These are phyloP conservation scores for Dictyostelium gargantuum DNA, from an alignment of 208 protist species.

Conservation along the genomic window DNA sequence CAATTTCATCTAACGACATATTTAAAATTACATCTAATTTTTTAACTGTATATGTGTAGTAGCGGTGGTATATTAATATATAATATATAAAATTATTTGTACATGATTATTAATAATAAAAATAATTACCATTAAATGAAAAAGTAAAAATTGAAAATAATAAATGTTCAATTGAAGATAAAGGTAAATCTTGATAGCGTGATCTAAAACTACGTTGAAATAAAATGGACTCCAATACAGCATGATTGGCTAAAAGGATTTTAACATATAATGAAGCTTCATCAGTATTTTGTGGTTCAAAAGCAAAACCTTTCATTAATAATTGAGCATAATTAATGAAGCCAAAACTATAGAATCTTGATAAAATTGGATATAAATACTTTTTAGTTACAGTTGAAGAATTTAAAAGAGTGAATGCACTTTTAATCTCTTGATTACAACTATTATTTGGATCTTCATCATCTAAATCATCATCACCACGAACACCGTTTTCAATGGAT, in stretches of 20 bases:
- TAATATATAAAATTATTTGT: neutral
- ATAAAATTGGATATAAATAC: conserved; percentile 6
- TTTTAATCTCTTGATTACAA: neutral
- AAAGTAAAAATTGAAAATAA: conserved; percentile 9
- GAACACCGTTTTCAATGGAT: neutral
- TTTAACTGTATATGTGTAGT: too few relatives aligned
- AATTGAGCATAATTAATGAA: neutral
- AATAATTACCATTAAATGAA: too few relatives aligned
- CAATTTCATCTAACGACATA: neutral
- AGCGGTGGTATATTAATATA: neutral
- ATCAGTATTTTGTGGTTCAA: neutral
- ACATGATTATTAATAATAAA: neutral
- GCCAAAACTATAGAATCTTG: neutral
- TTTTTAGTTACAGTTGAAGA: neutral
- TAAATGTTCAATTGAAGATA: neutral
- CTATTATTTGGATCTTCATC: too few relatives aligned
- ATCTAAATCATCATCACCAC: neutral
- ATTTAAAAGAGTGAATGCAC: neutral
- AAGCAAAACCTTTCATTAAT: conserved; percentile 25
- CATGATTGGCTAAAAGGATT: neutral
- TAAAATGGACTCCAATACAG: neutral
- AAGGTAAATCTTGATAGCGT: neutral
- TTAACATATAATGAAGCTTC: neutral
- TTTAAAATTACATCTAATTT: neutral
- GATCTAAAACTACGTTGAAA: neutral